Base-by-base conservation (phyloP, 2,329 filamentous ascomycete genomes). In the Cladophialophora yegresii region DNA sequence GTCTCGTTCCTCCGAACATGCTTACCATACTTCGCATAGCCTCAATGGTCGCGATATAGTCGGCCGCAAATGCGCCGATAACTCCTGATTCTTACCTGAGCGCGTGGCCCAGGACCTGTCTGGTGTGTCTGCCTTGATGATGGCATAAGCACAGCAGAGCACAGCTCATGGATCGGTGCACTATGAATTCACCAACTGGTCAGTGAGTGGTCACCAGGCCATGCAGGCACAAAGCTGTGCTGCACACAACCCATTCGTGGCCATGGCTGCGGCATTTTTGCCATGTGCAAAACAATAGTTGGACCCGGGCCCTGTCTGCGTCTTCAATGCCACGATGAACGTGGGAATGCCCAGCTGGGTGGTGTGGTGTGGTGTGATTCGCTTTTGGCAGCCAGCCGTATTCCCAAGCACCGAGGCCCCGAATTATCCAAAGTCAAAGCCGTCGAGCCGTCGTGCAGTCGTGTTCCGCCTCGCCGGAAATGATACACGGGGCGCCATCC, bases 261-360 rank as follows among this genome's bases (percentile, higher is more conserved):
- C 22, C 36, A 32, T 61, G 49, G 30, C 47, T 61, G 58, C 58
- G 58, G 58, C 58, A 61, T 61, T 61, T 61, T 61, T 47, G 58
- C 58, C 49, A 54, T 61, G 58, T 61, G 58, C 58, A 10, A 51
- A 33, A n/a, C n/a, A 20, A 49, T 40, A 51, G 57, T 59, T 59
- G 57, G 57, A 51, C 55, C 10, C 23, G 47, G 57, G 7, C 16
- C 9, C 5, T 5, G 16, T 50, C 32, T 59, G 47, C 47, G 9
- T 50, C 20, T 8, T 43, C 36, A 16, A 43, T 50, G 47, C 2
- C 45, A 22, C n/a, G 22, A 23, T 2, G 12, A 49, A 49, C 47
- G 36, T 33, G 57, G 43, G 33, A 30, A 30, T 13, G 47, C 16
- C 16, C n/a, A n/a, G n/a, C n/a, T 32, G 55, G 30, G 45, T 51